Base-by-base conservation (phyloP, 495 filamentous ascomycete species). In the Penicillium salamii region DNA sequence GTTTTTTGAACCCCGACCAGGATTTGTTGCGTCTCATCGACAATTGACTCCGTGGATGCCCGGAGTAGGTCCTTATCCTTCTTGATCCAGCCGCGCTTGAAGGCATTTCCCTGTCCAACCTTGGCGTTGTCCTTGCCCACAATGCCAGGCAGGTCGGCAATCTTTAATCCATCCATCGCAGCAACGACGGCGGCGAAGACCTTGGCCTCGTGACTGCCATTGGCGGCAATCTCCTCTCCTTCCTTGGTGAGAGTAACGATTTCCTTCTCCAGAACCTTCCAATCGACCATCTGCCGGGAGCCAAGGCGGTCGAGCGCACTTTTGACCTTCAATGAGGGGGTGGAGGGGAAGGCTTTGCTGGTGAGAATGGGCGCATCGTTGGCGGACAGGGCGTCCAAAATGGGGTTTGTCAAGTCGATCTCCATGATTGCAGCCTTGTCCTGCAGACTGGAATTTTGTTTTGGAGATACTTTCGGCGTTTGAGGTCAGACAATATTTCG, bases 51-150 rank as follows among this genome's bases (percentile, higher is more conserved):
- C 34, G 75, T 77, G 75, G 65, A 70, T 8, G 78, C 71, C 15
- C 80, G 75, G 42, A 88, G 59, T 33, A 76, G 63, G 50, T 88
- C 86, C 61, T 85, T 84, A 50, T 87, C 91, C 72, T 93, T 96
- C 59, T 84, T 86, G 52, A 98, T 92, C 93, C 93, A 98, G 61
- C 89, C 91, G 62, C 88, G 85, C 78, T 91, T 96, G 75, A 97
- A 92, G 35, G 93, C 93, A 70, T 90, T 96, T 44, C 91, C 90
- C 65, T 92, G 89, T n/a, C 93, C 93, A 36, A 97, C 73, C 68
- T 91, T 95, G 48, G 87, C 85, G 40, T 84, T 82, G n/a, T 84
- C 86, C 70, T 88, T 87, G 56, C 90, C 89, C 37, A 95, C 89
- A 55, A 89, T 79, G 11, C 72, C 78, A 60, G 82, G 80, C 51